Evolutionary conservation across 805 yeast species (phyloP).

Genomic region (Ogataea wickerhamii): DNA sequence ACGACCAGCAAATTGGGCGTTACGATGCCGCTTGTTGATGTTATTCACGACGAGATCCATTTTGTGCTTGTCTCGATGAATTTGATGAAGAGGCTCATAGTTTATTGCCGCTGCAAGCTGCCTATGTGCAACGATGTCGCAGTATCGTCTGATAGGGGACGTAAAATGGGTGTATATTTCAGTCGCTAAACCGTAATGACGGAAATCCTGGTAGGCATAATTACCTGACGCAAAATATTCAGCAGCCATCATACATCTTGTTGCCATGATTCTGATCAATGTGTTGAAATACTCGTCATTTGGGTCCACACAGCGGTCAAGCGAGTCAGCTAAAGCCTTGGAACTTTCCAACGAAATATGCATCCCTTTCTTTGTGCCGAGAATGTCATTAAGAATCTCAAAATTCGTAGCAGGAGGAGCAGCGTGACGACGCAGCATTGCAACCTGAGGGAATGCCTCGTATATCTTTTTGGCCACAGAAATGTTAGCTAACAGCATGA

Average conservation of each 20-base stretch:
- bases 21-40: conserved; percentile 90
- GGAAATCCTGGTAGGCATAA: conserved; percentile 84
- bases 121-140: conserved; percentile 96
- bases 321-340: conserved; percentile 86
- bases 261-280: conserved; percentile 90
- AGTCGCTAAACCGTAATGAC: conserved; percentile 95
- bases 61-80: conserved; percentile 83
- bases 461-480: conserved; percentile 91
- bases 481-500: conserved; percentile 95
- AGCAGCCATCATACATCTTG: conserved; percentile 99
- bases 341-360: conserved; percentile 78
- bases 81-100: conserved; percentile 76
- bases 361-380: conserved; percentile 75
- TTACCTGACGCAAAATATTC: conserved; percentile 93
- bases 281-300: conserved; percentile 91
- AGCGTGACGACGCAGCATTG: conserved; percentile 96
- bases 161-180: conserved; percentile 98
- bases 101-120: conserved; percentile 98
- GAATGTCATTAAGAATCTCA: conserved; percentile 84
- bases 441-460: conserved; percentile 94
- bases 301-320: conserved; percentile 82
- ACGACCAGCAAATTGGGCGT: conserved; percentile 98
- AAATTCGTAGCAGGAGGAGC: conserved; percentile 96
- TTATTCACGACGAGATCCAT: conserved; percentile 87
- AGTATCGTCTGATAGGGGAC: conserved; percentile 95